Conservation (phyloP, 106 monocot genomes). For the Dactylorhiza incarnata region DNA sequence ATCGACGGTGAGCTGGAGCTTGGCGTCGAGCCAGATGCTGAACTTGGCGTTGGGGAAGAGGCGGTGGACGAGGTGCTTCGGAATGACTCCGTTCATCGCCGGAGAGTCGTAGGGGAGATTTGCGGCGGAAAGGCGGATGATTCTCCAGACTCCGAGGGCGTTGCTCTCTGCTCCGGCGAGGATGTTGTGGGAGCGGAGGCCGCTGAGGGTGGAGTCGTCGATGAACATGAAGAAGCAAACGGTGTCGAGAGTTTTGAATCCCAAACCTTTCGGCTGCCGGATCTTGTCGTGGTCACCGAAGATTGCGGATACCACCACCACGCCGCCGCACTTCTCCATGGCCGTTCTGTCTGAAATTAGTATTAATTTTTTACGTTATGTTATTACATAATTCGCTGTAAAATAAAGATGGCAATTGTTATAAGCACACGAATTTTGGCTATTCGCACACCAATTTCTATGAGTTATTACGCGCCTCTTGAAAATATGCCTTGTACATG, state of each 20-base stretch:
- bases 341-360: constrained; percentile 47
- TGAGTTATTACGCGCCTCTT: too few relatives aligned
- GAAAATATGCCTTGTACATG: too few relatives aligned
- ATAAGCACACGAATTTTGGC: neutral
- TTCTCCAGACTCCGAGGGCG: constrained; percentile 58
- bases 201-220: constrained; percentile 46
- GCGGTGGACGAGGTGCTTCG: constrained; percentile 67
- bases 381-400: neutral
- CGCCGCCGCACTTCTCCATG: constrained; percentile 66
- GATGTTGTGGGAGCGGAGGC: constrained; percentile 46
- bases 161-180: constrained; percentile 2
- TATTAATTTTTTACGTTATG: neutral
- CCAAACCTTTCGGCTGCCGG: constrained; percentile 75
- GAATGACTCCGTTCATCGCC: constrained; percentile 87
- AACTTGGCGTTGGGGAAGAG: constrained; percentile 82
- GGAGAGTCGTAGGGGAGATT: constrained; percentile 49
- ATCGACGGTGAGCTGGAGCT: constrained; percentile 79
- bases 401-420: too few relatives aligned
- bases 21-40: constrained; percentile 87
- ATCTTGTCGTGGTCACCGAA: constrained; percentile 82
- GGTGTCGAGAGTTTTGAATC: constrained; percentile 31
- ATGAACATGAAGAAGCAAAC: constrained; percentile 97
- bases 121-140: constrained; percentile 28
- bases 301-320: constrained; percentile 73
- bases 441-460: too few relatives aligned